Conservation (phyloP, 805 yeast genomes). For the Kuraishia molischiana region DNA sequence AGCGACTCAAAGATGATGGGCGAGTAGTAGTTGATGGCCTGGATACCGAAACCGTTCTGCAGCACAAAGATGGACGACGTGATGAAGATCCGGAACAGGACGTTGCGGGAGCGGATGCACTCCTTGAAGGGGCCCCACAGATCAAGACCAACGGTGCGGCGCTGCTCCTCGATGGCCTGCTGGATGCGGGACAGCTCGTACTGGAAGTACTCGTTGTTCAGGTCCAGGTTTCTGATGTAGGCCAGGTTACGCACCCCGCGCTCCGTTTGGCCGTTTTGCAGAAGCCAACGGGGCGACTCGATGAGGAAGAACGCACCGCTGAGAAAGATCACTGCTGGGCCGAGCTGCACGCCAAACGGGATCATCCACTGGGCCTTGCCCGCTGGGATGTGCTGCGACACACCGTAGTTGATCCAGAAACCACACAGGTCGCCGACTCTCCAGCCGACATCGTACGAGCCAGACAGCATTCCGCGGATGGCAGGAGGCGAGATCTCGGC, state of each 20-base stretch:
- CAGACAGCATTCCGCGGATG: constrained; percentile 34
- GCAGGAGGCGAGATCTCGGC: constrained; percentile 34
- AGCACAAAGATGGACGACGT: constrained; percentile 29
- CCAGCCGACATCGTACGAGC: constrained; percentile 40
- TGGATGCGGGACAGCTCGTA: constrained; percentile 23
- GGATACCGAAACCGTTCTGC: constrained; percentile 39
- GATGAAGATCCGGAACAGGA: constrained; percentile 25
- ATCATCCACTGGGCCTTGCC: constrained; percentile 33
- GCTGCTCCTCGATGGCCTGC: constrained; percentile 15
- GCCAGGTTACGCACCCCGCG: constrained; percentile 24
- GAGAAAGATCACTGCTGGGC: constrained; percentile 32
- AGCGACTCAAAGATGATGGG: constrained; percentile 38
- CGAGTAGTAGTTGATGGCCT: constrained; percentile 44
- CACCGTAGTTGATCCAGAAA: constrained; percentile 41
- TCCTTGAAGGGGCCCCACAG: constrained; percentile 29
- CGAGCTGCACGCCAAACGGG: constrained; percentile 32
- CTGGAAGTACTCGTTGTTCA: constrained; percentile 26
- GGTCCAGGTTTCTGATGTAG: constrained; percentile 26
- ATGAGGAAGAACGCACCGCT: constrained; percentile 27
- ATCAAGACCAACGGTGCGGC: constrained; percentile 22
- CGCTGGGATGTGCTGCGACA: constrained; percentile 18
- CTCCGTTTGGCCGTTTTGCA: constrained; percentile 23
- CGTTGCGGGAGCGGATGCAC: constrained; percentile 11
- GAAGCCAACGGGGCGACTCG: constrained; percentile 37
- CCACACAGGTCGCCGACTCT: constrained; percentile 37